Conservation (phyloP, 2,329 filamentous ascomycete species). For the Trichophyton mentagrophytes region DNA sequence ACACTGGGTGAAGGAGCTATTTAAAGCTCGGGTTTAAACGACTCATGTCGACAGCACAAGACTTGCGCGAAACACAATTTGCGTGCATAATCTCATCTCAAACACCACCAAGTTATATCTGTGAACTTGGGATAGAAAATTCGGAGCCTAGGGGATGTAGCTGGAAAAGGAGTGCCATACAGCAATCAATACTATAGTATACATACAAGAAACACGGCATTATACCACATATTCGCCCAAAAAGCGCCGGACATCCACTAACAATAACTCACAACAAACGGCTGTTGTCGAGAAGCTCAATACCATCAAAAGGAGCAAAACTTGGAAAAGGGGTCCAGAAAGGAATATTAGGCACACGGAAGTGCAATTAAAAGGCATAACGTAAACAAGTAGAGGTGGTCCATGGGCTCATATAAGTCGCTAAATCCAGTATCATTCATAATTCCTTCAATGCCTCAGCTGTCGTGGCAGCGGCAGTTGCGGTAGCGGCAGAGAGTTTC, state of each 20-base stretch:
- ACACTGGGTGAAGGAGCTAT: not conserved
- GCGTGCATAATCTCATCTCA: not conserved
- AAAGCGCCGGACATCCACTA: not conserved
- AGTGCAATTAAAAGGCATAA: not conserved
- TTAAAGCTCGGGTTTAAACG: not conserved
- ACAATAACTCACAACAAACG: not conserved
- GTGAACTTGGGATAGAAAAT: not conserved
- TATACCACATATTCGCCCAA: not conserved
- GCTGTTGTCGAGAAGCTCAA: not conserved
- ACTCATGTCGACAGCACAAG: not conserved
- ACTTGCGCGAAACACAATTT: not conserved
- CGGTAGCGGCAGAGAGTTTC: constrained; percentile 13
- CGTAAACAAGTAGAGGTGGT: not conserved
- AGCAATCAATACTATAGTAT: not conserved
- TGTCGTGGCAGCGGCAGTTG: constrained; percentile 4
- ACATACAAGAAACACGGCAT: not conserved
- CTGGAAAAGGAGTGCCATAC: not conserved
- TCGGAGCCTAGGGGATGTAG: not conserved
- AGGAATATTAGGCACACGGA: not conserved
- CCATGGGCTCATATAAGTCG: not conserved
- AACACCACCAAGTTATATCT: not conserved
- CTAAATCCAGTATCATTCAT: constrained; percentile 2
- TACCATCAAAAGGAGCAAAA: not conserved
- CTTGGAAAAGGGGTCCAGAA: not conserved
- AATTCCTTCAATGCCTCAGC: constrained; percentile 9